These are phyloP conservation scores for Castanea mollissima DNA, from an alignment of 306 rosid genomes.

Conservation along the genomic window DNA sequence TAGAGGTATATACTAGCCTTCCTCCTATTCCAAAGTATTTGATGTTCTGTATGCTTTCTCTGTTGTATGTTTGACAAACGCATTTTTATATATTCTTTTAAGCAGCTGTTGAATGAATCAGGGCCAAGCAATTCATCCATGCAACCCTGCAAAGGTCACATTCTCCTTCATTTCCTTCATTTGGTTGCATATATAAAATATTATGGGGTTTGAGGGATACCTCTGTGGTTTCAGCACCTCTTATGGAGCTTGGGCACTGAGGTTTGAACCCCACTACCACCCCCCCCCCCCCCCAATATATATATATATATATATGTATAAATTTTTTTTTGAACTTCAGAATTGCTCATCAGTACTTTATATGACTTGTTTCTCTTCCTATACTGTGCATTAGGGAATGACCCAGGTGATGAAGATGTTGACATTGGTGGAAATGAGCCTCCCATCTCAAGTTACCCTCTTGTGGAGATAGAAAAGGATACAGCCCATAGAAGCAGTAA, in stretches of 20 bases:
- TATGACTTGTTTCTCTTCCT: background rate
- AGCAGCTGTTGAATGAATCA: conserved; percentile 75
- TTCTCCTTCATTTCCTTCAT: conserved; percentile 4
- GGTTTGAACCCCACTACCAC: no score
- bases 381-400: conserved; percentile 52
- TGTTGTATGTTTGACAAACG: conserved; percentile 1
- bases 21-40: background rate
- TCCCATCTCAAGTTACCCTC: conserved; percentile 67
- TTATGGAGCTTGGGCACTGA: no score
- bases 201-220: no score
- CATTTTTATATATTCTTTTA: conserved; percentile 23
- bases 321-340: background rate
- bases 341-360: background rate
- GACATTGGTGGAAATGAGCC: conserved; percentile 71
- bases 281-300: background rate
- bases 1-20: conserved; percentile 53
- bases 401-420: conserved; percentile 61
- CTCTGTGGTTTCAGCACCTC: no score
- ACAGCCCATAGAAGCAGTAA: conserved; percentile 29
- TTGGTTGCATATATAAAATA: conserved; percentile 4
- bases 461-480: conserved; percentile 54
- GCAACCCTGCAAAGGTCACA: conserved; percentile 76
- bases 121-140: conserved; percentile 84
- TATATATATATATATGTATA: no score
- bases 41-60: background rate